phyloP scores from a whole-genome alignment of 768 basidiomycete species.

The Collybia mongolica region DNA sequence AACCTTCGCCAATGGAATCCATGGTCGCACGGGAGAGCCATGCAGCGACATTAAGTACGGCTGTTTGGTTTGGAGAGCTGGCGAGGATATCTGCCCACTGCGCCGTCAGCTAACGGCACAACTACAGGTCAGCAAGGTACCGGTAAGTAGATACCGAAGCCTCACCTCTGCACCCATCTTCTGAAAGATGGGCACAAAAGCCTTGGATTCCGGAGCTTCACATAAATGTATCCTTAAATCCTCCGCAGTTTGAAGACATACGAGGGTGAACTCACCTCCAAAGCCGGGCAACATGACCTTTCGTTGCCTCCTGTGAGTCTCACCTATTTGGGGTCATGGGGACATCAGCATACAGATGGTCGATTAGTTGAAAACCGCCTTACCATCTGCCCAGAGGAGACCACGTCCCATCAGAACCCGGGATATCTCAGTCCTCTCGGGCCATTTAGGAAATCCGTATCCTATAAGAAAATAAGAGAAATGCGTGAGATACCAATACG shows the following conservation, averaged over 20 bases:
- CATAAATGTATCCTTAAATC: background rate
- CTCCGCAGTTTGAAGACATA: background rate
- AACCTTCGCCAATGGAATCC: constrained; percentile 53
- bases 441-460: constrained; percentile 54
- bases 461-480: constrained; percentile 23
- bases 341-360: background rate
- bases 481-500: constrained; percentile 3
- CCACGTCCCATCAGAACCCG: constrained; percentile 51
- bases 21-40: constrained; percentile 51
- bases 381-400: constrained; percentile 54
- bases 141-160: constrained; percentile 18
- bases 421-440: constrained; percentile 47
- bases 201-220: constrained; percentile 42
- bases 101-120: constrained; percentile 35
- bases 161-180: constrained; percentile 40
- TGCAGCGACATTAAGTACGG: constrained; percentile 45
- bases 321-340: constrained; percentile 19
- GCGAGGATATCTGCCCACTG: constrained; percentile 54
- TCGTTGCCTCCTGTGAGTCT: constrained; percentile 53
- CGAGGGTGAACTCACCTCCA: constrained; percentile 31
- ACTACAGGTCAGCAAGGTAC: background rate
- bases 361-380: constrained; percentile 4
- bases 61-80: constrained; percentile 35
- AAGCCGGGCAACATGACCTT: constrained; percentile 57
- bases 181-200: constrained; percentile 49